Base-by-base conservation (phyloP, 2,329 filamentous ascomycete genomes). In the Herpotrichia juniperi region DNA sequence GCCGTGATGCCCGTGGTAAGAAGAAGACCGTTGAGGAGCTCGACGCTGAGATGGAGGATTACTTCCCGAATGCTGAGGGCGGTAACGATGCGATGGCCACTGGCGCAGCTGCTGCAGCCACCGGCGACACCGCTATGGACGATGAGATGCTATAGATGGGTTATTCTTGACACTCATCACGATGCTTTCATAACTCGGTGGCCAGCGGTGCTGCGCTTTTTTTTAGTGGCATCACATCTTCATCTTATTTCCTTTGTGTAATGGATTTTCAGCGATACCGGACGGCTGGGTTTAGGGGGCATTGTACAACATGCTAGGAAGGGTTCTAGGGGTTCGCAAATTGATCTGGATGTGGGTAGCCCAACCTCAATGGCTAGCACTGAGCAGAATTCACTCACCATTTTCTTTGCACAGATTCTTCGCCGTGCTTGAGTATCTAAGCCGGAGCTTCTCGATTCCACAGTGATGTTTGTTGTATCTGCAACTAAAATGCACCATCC, bases 1-100 rank as follows among this genome's bases (percentile, higher is more conserved):
- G 49, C 31, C 48, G 52, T 26, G 39, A 44, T 19, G 22, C 47
- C 19, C 78, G 80, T 57, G 79, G 76, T 81, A 78, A 81, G 79
- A 97, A 97, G 89, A 99, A 97, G 90, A 96, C 92, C 0, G 87
- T 89, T 1, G 93, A 96, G 73, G 93, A 99, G 79, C 86, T 99
- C 22, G 94, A 99, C 74, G 92, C 91, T 4, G 94, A 99, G 75
- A 99, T 99, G 94, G 87, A 86, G 17, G 94, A 97, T 75, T 99
- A 99, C 79, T 97, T 96, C 72, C 86, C 82, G 47, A 72, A 73
- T 25, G 77, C 70, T 43, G 71, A 74, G 31, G 77, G 76, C 46
- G 74, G 71, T 46, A 72, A 77, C 46, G 75, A 76, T 47, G 75
- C 72, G 54, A 78, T 78, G 50, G 71, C 77, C 4, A 72, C 74